These are phyloP conservation scores for Keqinozyma sinolaborantium DNA, from an alignment of 1,139 yeast genomes.

Conservation along the genomic window DNA sequence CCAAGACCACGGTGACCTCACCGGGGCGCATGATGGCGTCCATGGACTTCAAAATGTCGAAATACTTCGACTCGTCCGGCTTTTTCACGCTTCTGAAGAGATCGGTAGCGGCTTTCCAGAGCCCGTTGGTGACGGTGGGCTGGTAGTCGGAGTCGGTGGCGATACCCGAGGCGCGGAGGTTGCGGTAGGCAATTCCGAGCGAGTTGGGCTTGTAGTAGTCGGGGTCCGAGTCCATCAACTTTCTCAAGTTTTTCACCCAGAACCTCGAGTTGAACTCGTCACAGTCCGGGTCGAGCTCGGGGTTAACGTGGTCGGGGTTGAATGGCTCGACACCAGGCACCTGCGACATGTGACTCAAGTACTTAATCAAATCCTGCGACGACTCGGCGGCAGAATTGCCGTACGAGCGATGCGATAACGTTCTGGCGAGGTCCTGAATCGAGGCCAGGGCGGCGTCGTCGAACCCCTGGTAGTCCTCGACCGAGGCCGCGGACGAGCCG, in stretches of 20 bases:
- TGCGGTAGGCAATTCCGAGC: conserved; percentile 66
- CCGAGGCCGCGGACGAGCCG: conserved; percentile 9
- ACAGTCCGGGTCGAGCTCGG: conserved; percentile 31
- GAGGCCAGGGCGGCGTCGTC: conserved; percentile 22
- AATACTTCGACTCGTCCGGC: conserved; percentile 17
- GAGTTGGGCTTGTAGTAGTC: conserved; percentile 62
- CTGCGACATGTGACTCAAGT: conserved; percentile 47
- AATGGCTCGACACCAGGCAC: conserved; percentile 49
- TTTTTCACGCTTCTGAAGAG: conserved; percentile 29
- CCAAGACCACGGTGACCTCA: conserved; percentile 71
- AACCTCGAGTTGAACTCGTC: conserved; percentile 58
- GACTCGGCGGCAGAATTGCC: conserved; percentile 15
- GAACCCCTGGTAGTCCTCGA: conserved; percentile 27
- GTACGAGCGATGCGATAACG: conserved; percentile 21
- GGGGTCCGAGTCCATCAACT: conserved; percentile 49
- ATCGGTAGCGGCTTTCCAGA: conserved; percentile 19
- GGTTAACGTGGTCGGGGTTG: conserved; percentile 11
- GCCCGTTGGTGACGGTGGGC: conserved; percentile 59
- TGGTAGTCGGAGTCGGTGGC: conserved; percentile 83
- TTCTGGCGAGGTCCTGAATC: conserved; percentile 31
- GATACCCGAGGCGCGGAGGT: conserved; percentile 69
- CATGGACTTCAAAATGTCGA: conserved; percentile 32
- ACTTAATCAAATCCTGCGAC: conserved; percentile 50
- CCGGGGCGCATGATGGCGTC: conserved; percentile 50
- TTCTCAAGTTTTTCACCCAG: conserved; percentile 73